These are phyloP conservation scores for Apiotrichum domesticum DNA, from an alignment of 1,284 basidiomycete genomes.

Conservation along the genomic window DNA sequence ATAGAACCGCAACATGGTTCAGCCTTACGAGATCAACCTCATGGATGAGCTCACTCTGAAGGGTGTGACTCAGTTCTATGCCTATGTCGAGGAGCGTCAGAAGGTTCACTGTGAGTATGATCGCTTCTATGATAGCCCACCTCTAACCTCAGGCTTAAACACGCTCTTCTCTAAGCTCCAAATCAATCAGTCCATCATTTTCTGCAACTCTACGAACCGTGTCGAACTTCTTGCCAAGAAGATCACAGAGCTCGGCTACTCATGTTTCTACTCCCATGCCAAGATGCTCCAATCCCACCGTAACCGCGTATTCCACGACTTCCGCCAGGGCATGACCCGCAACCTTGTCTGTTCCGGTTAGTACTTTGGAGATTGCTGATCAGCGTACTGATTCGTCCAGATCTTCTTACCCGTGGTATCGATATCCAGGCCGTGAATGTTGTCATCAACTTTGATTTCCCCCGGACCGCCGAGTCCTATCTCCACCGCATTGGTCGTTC, in stretches of 20 bases:
- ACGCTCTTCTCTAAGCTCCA: constrained; percentile 59
- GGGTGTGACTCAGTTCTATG: constrained; percentile 99
- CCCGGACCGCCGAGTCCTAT: constrained; percentile 97
- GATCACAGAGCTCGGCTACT: constrained; percentile 97
- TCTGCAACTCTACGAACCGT: constrained; percentile 99
- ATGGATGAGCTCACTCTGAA: constrained; percentile 99
- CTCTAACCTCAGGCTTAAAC: constrained; percentile 22
- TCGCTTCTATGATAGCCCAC: too few relatives aligned
- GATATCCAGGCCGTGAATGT: constrained; percentile 99
- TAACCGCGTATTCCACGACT: constrained; percentile 99
- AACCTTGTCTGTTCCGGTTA: constrained; percentile 84
- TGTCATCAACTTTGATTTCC: constrained; percentile 99
- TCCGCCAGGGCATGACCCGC: constrained; percentile 94
- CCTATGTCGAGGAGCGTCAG: constrained; percentile 97
- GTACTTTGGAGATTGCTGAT: constrained; percentile 9
- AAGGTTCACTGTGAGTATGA: constrained; percentile 77
- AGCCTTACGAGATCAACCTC: constrained; percentile 96
- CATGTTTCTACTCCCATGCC: constrained; percentile 99
- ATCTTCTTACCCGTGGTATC: constrained; percentile 96
- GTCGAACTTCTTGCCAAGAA: constrained; percentile 99
- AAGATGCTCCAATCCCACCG: constrained; percentile 99
- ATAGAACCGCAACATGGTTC: constrained; percentile 87
- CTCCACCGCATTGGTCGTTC: constrained; percentile 85
- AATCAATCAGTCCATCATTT: constrained; percentile 99
- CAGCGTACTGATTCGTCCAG: constrained; percentile 41